Base-by-base conservation (phyloP, 2,329 filamentous ascomycete genomes). In the Neonectria sp. region DNA sequence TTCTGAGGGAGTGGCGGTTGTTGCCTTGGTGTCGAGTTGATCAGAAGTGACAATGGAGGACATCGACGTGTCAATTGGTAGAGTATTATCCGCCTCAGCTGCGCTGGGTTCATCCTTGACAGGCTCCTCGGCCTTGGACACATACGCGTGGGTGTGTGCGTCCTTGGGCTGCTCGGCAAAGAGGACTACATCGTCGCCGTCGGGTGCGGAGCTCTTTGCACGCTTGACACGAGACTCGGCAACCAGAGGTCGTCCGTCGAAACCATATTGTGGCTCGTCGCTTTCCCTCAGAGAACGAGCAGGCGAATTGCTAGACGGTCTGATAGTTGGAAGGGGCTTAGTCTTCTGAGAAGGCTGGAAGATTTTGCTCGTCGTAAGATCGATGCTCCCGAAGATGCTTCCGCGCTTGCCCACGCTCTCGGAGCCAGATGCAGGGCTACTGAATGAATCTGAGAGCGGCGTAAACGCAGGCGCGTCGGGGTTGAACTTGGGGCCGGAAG, bases 261-360 rank as follows among this genome's bases (percentile, higher is more conserved):
- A 74, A 31, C 79, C 78, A 11, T 79, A 70, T 35, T 74, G 71
- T 2, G 73, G 69, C 21, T 73, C 67, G n/a, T 68, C 65, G 21
- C 73, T 67, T 4, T 58, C 60, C 27, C 76, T 71, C 3, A 71
- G 63, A 1, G 79, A 77, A 17, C 80, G 77, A 2, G 79, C 80
- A 62, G 69, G 83, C 79, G 71, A 84, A 83, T 70, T 81, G 73
- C 85, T 90, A 64, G 90, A 85, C 1, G 93, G 93, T 45, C 86
- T 86, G 11, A 95, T 82, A 69, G 97, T 97, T 0, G 95, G 93
- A 61, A 97, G 88, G 11, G 94, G 94, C 82, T 96, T 98, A 5
- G 91, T 98, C 73, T 90, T 90, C 81, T 93, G 94, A 1, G 82
- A 79, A 7, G 91, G 88, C 75, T 92, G 92, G 31, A 89, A 82